Percentiles rank a stretch among this genome's conserved stretches.
These are phyloP conservation scores for Casuarina glauca DNA, from an alignment of 306 rosid genomes.

Conservation along the genomic window DNA sequence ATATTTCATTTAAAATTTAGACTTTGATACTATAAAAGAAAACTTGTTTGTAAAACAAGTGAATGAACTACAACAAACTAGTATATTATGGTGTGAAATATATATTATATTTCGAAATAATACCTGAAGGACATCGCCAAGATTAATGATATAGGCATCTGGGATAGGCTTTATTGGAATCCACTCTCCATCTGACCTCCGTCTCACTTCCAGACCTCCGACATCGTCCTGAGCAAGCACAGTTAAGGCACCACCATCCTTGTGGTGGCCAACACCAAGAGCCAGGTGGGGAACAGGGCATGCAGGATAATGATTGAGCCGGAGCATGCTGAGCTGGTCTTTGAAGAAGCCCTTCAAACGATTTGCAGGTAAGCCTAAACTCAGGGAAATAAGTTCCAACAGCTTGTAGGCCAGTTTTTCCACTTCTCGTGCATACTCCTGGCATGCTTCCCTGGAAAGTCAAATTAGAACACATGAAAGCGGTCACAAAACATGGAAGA, in stretches of 20 bases:
- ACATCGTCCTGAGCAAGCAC: slow-evolving; percentile 77
- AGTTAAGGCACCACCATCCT: slow-evolving; percentile 70
- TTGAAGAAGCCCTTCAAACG: slow-evolving; percentile 45
- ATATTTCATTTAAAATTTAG: no score
- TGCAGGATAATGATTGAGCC: slow-evolving; percentile 75
- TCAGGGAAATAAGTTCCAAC: slow-evolving; percentile 53
- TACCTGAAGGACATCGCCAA: slow-evolving; percentile 84
- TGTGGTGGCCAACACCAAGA: slow-evolving; percentile 89
- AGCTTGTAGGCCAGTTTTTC: slow-evolving; percentile 63
- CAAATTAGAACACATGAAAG: not conserved
- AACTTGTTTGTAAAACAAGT: no score
- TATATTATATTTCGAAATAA: not conserved
- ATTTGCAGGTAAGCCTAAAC: slow-evolving; percentile 55
- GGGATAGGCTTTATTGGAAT: slow-evolving; percentile 56
- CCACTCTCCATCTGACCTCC: slow-evolving; percentile 72
- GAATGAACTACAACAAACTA: no score
- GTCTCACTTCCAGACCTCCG: slow-evolving; percentile 65
- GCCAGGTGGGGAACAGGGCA: slow-evolving; percentile 71
- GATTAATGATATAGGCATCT: slow-evolving; percentile 65
- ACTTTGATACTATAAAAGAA: no score
- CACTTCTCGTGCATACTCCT: slow-evolving; percentile 56
- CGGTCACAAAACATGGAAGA: no score
- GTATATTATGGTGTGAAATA: no score
- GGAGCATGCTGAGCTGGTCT: slow-evolving; percentile 51
- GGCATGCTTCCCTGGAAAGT: slow-evolving; percentile 28